Evolutionary conservation across 176 grass and related monocot genomes (phyloP).

Genomic region (Pharus latifolius): DNA sequence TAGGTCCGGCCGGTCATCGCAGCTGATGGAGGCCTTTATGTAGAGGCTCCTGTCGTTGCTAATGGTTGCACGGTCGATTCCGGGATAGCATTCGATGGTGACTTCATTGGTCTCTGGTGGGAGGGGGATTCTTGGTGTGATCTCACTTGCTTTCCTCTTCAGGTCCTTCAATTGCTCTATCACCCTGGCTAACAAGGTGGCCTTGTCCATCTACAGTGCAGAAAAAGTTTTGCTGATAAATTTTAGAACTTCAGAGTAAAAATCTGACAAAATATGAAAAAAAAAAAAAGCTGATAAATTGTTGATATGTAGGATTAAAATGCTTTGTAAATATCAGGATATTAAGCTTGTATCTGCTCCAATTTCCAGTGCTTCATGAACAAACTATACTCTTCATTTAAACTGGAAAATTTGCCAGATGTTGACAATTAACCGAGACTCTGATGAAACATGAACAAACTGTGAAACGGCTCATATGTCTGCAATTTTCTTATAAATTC

Average conservation of each 20-base stretch:
- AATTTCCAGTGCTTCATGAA: not conserved
- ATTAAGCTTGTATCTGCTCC: not conserved
- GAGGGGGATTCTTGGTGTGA: not conserved
- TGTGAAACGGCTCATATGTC: not conserved
- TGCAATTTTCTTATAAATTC: not conserved
- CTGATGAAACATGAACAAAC: not conserved
- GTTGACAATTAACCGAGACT: too few species aligned
- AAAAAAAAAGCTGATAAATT: not conserved
- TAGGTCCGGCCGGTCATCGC: conserved; percentile 39
- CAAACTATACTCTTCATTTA: not conserved
- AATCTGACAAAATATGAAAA: conserved; percentile 4
- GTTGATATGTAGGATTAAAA: too few species aligned
- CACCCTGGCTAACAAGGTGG: conserved; percentile 49
- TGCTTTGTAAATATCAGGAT: not conserved
- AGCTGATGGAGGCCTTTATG: conserved; percentile 35
- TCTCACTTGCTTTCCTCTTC: conserved; percentile 39
- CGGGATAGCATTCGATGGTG: conserved; percentile 12
- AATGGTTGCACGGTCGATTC: not conserved
- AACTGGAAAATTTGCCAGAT: not conserved
- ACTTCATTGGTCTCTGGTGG: conserved; percentile 31
- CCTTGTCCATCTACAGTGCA: conserved; percentile 60
- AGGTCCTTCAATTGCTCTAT: conserved; percentile 56
- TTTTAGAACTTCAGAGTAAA: not conserved
- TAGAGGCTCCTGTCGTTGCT: not conserved
- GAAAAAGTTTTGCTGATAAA: not conserved